phyloP scores from a whole-genome alignment of 2,329 filamentous ascomycete genomes.

The Fusarium sp. region DNA sequence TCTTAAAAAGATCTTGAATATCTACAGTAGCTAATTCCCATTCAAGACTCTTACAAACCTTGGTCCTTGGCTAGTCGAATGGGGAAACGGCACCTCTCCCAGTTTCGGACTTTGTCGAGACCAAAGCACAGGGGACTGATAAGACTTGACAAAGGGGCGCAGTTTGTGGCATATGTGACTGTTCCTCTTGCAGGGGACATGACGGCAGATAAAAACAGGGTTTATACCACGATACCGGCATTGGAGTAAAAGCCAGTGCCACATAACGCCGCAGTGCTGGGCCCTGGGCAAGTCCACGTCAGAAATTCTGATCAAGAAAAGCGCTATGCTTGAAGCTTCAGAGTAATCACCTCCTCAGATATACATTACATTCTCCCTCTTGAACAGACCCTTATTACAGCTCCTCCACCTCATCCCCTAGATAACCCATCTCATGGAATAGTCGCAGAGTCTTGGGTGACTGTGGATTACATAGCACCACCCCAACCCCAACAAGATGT shows the following conservation, averaged over 20 bases:
- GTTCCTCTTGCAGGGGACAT: not conserved
- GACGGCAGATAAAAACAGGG: not conserved
- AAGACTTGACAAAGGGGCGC: not conserved
- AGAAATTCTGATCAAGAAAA: not conserved
- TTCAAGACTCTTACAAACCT: not conserved
- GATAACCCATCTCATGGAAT: slow-evolving; percentile 25
- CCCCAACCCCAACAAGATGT: slow-evolving; percentile 15
- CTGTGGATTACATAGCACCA: slow-evolving; percentile 30
- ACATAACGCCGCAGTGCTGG: not conserved
- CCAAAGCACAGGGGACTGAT: no score
- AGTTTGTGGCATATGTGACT: not conserved
- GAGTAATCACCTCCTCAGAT: not conserved
- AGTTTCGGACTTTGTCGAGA: not conserved
- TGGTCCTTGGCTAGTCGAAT: not conserved
- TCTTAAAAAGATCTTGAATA: not conserved
- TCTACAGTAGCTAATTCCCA: not conserved
- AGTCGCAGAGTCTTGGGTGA: slow-evolving; percentile 30
- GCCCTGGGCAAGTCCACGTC: not conserved
- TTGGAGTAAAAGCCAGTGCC: not conserved
- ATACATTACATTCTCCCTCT: not conserved
- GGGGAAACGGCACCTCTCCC: not conserved
- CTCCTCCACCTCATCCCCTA: not conserved
- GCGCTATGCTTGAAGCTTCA: not conserved
- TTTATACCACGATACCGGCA: not conserved
- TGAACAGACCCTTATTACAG: not conserved